Percentiles rank a stretch among this genome's conserved stretches.
Conservation (phyloP, 176 grass and related monocot species). For the Cocos nucifera region DNA sequence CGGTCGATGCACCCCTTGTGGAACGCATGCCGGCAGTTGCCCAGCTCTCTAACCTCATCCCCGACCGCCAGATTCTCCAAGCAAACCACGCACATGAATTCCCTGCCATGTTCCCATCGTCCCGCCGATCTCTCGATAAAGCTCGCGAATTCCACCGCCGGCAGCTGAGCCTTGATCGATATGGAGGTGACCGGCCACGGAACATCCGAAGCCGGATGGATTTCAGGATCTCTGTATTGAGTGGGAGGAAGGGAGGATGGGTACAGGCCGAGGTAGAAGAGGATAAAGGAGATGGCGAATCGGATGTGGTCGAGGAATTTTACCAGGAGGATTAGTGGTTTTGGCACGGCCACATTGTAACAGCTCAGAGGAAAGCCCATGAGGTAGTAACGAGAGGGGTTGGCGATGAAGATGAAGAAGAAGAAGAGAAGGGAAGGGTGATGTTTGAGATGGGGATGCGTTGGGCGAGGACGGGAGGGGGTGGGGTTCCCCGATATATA, state of each 20-base stretch:
- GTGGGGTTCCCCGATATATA: no score
- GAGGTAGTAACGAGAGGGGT: neutral
- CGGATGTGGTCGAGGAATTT: slow-evolving; percentile 33
- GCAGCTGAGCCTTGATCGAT: slow-evolving; percentile 47
- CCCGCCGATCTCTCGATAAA: neutral
- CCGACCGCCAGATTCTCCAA: neutral
- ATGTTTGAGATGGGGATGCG: neutral
- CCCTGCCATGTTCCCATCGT: no score
- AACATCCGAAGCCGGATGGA: slow-evolving; percentile 7
- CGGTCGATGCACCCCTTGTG: slow-evolving; percentile 3
- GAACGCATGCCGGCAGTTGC: slow-evolving; percentile 14
- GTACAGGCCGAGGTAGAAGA: slow-evolving; percentile 41
- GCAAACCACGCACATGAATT: neutral
- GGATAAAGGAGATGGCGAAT: slow-evolving; percentile 10
- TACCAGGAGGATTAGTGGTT: slow-evolving; percentile 42
- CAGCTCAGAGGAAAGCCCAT: slow-evolving; percentile 70
- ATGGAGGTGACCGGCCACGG: neutral
- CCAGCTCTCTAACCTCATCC: slow-evolving; percentile 9
- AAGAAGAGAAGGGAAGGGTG: slow-evolving; percentile 3
- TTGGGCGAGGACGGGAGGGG: no score
- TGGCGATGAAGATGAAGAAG: neutral
- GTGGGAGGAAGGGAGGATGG: slow-evolving; percentile 22
- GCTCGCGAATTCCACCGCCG: slow-evolving; percentile 30
- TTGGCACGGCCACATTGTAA: slow-evolving; percentile 47
- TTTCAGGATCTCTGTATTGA: neutral